Evolutionary conservation across 768 basidiomycete genomes (phyloP).

Genomic region (Termitomyces sp.): DNA sequence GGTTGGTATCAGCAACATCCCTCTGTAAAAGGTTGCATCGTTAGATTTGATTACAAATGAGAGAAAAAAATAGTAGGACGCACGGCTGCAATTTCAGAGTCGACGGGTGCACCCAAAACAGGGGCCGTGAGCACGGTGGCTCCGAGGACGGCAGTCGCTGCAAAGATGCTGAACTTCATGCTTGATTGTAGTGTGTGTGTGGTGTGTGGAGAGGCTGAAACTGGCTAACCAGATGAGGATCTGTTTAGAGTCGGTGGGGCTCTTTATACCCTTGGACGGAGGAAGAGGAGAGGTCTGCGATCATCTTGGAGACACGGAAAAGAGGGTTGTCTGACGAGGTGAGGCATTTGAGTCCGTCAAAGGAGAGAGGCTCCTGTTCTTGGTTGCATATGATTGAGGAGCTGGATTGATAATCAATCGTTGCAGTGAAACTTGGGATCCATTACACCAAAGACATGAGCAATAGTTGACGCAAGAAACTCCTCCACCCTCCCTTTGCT

Average conservation of each 20-base stretch:
- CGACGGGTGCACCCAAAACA: background rate
- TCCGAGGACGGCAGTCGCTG: conserved; percentile 2
- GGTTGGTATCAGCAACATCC: background rate
- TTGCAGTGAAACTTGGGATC: background rate
- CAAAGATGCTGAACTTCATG: conserved; percentile 6
- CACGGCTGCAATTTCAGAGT: background rate
- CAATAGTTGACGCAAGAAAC: background rate
- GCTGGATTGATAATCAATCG: background rate
- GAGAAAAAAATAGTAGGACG: background rate
- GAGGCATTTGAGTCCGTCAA: background rate
- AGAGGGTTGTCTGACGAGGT: background rate
- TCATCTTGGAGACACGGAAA: background rate
- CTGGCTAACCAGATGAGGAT: conserved; percentile 1
- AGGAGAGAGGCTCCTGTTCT: background rate
- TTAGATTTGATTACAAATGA: background rate
- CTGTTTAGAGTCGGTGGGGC: background rate
- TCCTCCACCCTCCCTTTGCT: background rate
- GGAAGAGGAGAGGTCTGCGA: background rate
- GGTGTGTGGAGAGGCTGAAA: background rate
- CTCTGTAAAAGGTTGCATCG: background rate
- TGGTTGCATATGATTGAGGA: background rate
- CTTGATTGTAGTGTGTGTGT: background rate
- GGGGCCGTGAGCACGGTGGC: conserved; percentile 3
- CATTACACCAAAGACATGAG: background rate
- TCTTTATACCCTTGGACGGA: background rate